Conservation (phyloP, 768 basidiomycete genomes). For the Amylocystis lapponica region DNA sequence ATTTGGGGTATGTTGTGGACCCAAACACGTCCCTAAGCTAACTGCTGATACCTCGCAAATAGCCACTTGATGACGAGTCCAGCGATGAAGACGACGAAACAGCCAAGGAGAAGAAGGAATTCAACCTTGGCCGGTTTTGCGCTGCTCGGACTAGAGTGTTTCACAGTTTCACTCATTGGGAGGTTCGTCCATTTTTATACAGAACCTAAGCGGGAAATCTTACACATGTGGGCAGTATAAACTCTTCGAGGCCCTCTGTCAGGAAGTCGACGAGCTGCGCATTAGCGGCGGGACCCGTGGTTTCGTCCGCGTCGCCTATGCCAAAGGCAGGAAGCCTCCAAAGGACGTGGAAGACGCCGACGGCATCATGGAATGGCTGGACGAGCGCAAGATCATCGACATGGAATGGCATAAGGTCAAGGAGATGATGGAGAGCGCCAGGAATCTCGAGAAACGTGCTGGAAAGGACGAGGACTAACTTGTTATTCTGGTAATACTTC, state of each 20-base stretch:
- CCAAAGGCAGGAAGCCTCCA: constrained; percentile 52
- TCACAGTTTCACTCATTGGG: constrained; percentile 78
- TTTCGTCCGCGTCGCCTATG: constrained; percentile 57
- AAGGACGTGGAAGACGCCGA: constrained; percentile 68
- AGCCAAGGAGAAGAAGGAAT: constrained; percentile 29
- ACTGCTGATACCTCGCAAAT: too few species aligned
- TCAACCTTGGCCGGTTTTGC: constrained; percentile 77
- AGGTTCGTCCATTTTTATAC: constrained; percentile 41
- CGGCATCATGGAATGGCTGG: constrained; percentile 77
- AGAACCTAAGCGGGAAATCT: not conserved
- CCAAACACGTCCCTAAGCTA: not conserved
- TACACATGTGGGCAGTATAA: constrained; percentile 39
- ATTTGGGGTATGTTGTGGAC: constrained; percentile 44
- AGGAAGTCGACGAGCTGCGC: constrained; percentile 54
- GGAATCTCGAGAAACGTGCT: constrained; percentile 47
- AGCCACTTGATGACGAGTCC: constrained; percentile 7
- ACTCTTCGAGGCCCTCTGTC: constrained; percentile 52
- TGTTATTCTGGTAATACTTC: too few species aligned
- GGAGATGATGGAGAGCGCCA: constrained; percentile 69
- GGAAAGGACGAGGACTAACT: constrained; percentile 46
- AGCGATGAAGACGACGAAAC: constrained; percentile 23
- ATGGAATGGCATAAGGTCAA: constrained; percentile 67
- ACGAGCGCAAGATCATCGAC: constrained; percentile 59
- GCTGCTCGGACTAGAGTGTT: constrained; percentile 61
- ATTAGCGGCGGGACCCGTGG: constrained; percentile 27